Evolutionary conservation across 2,329 filamentous ascomycete genomes (phyloP).

Genomic region (Paecilomyces fulvus): DNA sequence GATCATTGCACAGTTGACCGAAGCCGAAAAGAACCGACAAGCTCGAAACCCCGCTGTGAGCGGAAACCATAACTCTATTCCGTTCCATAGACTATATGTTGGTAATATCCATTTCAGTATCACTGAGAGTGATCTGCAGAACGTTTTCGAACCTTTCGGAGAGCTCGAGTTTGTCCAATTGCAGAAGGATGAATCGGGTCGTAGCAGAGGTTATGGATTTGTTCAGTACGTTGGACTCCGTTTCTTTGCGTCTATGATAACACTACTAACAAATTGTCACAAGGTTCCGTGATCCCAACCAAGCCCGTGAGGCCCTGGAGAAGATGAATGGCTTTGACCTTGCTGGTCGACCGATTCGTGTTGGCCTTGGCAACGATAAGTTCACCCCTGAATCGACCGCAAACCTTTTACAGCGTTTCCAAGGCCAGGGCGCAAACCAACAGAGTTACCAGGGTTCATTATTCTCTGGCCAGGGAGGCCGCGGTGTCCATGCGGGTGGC

Average conservation of each 20-base stretch:
- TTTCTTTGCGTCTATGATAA: not conserved
- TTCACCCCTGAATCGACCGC: conserved; percentile 96
- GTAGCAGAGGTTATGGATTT: conserved; percentile 94
- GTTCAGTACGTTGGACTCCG: conserved; percentile 67
- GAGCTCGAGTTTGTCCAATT: conserved; percentile 96
- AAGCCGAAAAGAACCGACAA: conserved; percentile 98
- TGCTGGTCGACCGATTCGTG: conserved; percentile 91
- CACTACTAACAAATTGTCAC: conserved; percentile 25
- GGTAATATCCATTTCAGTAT: conserved; percentile 99
- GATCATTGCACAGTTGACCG: conserved; percentile 95
- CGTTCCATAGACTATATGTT: conserved; percentile 96
- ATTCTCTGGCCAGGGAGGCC: conserved; percentile 83
- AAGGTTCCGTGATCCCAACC: conserved; percentile 86
- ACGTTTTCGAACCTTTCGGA: conserved; percentile 95
- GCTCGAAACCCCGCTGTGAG: conserved; percentile 65
- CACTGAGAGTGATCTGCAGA: conserved; percentile 88
- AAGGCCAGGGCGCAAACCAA: conserved; percentile 60
- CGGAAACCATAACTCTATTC: conserved; percentile 69
- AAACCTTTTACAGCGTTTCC: conserved; percentile 85
- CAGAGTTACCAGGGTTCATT: conserved; percentile 76
- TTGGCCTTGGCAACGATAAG: conserved; percentile 99
- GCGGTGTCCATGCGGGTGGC: conserved; percentile 71
- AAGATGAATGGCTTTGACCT: conserved; percentile 99
- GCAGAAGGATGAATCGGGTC: conserved; percentile 86
- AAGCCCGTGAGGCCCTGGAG: conserved; percentile 89